Conservation (phyloP, 371 early-diverging fungal genomes). For the Mucor lusitanicus region DNA sequence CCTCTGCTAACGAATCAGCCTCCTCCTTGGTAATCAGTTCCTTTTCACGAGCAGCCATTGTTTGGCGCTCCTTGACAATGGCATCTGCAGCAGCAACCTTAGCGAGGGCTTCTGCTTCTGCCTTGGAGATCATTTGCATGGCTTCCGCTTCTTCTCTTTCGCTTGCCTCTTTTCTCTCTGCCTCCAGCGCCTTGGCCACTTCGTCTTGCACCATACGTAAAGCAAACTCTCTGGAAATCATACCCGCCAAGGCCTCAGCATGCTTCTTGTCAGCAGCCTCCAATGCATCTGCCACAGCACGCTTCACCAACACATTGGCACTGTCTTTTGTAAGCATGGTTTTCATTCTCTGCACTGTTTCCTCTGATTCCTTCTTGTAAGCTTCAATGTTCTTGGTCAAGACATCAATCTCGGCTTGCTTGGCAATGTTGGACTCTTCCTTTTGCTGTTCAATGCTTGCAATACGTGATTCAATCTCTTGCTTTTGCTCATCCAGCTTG, state of each 20-base stretch:
- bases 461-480: not conserved
- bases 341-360: slow-evolving; percentile 10
- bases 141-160: slow-evolving; percentile 19
- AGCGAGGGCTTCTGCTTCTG: slow-evolving; percentile 24
- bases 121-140: slow-evolving; percentile 28
- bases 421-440: not conserved
- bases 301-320: slow-evolving; percentile 15
- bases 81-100: slow-evolving; percentile 33
- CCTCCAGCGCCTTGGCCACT: slow-evolving; percentile 18
- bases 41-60: slow-evolving; percentile 24
- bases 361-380: slow-evolving; percentile 21
- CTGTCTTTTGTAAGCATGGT: slow-evolving; percentile 22
- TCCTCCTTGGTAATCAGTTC: slow-evolving; percentile 29
- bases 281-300: slow-evolving; percentile 18
- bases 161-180: slow-evolving; percentile 18
- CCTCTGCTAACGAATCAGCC: slow-evolving; percentile 9
- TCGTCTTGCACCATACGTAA: slow-evolving; percentile 13
- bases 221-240: slow-evolving; percentile 19
- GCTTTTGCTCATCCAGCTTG: slow-evolving; percentile 6
- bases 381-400: slow-evolving; percentile 5
- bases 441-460: slow-evolving; percentile 10
- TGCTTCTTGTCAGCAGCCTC: slow-evolving; percentile 15
- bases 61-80: slow-evolving; percentile 32
- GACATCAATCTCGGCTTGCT: slow-evolving; percentile 1
- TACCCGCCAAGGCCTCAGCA: slow-evolving; percentile 10